A percentile compares a stretch with the other conserved stretches of the same genome.
phyloP scores from a whole-genome alignment of 2,329 filamentous ascomycete species.

The Cladophialophora immunda region DNA sequence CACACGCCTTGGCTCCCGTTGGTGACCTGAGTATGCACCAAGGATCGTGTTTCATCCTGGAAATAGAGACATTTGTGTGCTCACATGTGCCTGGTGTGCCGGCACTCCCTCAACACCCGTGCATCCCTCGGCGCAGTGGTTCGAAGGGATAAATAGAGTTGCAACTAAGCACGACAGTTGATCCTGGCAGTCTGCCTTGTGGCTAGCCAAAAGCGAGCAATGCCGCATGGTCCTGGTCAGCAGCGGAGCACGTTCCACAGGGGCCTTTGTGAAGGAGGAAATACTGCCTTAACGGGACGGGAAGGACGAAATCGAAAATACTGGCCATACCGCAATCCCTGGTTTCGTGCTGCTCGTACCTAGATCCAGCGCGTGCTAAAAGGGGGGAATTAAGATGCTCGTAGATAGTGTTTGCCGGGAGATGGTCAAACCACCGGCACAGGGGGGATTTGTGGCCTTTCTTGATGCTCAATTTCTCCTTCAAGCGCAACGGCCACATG shows the following conservation, averaged over 20 bases:
- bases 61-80: background rate
- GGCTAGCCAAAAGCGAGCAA: slow-evolving; percentile 4
- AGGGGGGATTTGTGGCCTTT: background rate
- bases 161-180: background rate
- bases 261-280: background rate
- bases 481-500: background rate
- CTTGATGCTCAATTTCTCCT: background rate
- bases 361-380: background rate
- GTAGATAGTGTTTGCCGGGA: background rate
- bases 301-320: no score
- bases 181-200: slow-evolving; percentile 4
- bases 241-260: slow-evolving; percentile 1
- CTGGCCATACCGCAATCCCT: background rate
- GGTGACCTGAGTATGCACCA: background rate
- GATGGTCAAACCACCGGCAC: background rate
- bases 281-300: no score
- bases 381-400: background rate
- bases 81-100: background rate
- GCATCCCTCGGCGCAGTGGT: background rate
- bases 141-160: background rate
- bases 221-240: background rate
- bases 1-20: background rate
- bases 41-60: background rate
- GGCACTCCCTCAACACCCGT: background rate
- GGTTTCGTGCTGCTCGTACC: background rate